Conservation (phyloP, 805 yeast genomes). For the Zygosaccharomyces gambellarensis region DNA sequence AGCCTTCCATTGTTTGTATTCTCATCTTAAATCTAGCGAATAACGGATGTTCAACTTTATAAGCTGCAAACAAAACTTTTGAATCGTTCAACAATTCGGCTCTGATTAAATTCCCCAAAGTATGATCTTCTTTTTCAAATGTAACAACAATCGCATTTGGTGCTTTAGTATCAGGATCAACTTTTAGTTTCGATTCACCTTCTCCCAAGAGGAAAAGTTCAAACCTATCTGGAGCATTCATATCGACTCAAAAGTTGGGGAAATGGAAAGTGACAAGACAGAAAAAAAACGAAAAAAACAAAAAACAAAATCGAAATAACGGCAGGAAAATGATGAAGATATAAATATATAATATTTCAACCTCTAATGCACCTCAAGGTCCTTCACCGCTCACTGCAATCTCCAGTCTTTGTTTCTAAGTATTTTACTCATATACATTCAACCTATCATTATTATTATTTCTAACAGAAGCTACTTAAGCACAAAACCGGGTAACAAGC, state of each 20-base stretch:
- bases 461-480: too few species aligned
- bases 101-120: conserved; percentile 84
- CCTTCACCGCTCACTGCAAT: too few species aligned
- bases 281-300: neutral
- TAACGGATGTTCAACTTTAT: conserved; percentile 95
- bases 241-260: conserved; percentile 29
- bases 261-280: neutral
- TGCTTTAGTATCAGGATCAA: conserved; percentile 90
- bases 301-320: neutral
- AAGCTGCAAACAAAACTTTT: conserved; percentile 92
- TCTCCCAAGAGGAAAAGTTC: conserved; percentile 96
- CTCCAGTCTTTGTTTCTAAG: too few species aligned
- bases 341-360: too few species aligned
- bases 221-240: conserved; percentile 99
- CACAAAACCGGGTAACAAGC: neutral
- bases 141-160: conserved; percentile 92
- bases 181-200: conserved; percentile 87
- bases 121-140: conserved; percentile 96
- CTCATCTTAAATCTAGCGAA: conserved; percentile 93
- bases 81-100: conserved; percentile 82
- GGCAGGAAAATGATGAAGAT: too few species aligned
- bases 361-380: too few species aligned
- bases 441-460: too few species aligned
- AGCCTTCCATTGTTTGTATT: conserved; percentile 93
- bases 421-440: too few species aligned